A percentile compares a stretch with the other conserved stretches of the same genome.
Conservation (phyloP, 2,329 filamentous ascomycete genomes). For the Xylaria sp. region DNA sequence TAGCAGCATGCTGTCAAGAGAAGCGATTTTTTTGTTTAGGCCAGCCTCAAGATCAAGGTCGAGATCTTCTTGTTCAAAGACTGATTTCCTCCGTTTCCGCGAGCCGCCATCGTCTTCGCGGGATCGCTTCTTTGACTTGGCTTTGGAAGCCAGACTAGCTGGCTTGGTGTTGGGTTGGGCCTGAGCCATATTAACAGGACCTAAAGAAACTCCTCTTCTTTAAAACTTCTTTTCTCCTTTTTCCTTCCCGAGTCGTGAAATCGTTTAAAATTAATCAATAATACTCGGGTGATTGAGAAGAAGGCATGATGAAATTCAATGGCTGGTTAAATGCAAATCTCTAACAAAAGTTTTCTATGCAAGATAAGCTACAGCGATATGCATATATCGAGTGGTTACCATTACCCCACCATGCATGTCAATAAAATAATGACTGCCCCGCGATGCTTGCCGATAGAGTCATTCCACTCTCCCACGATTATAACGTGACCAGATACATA, state of each 20-base stretch:
- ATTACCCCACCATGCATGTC: conserved; percentile 36
- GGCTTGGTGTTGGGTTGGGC: conserved; percentile 34
- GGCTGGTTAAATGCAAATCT: conserved; percentile 34
- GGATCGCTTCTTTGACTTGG: conserved; percentile 65
- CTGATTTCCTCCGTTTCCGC: conserved; percentile 66
- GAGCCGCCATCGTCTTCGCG: conserved; percentile 58
- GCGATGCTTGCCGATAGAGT: conserved; percentile 36
- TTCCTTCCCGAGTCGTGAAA: not conserved
- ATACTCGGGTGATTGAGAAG: conserved; percentile 5
- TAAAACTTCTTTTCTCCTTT: not conserved
- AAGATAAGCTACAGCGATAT: conserved; percentile 34
- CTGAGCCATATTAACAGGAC: conserved; percentile 39
- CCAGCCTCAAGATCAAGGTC: conserved; percentile 75
- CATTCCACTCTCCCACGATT: conserved; percentile 9
- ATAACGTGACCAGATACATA: not conserved
- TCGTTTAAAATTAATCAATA: not conserved
- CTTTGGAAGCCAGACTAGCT: conserved; percentile 43
- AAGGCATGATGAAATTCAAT: conserved; percentile 17
- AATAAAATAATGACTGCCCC: conserved; percentile 44
- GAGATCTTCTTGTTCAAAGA: conserved; percentile 65
- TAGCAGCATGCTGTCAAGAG: conserved; percentile 84
- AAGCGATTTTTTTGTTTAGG: conserved; percentile 81
- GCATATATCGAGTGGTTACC: conserved; percentile 34
- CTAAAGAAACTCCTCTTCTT: not conserved
- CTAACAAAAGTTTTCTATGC: conserved; percentile 25